A percentile compares a stretch with the other conserved stretches of the same genome.
phyloP scores from a whole-genome alignment of 1,139 yeast species.

The Geotrichum bryndzae region DNA sequence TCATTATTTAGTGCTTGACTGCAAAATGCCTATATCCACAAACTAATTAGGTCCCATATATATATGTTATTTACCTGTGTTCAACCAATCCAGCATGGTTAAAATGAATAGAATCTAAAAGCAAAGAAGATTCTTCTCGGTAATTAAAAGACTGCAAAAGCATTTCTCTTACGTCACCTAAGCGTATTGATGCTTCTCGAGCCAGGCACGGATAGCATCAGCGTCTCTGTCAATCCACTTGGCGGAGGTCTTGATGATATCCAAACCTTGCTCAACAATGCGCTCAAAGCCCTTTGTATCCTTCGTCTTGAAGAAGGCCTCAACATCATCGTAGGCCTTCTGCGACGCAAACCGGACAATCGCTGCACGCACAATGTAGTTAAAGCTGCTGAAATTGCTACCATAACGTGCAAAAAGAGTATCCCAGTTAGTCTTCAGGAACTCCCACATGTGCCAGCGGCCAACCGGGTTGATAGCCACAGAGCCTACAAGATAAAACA shows the following conservation, averaged over 20 bases:
- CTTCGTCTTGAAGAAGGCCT: slow-evolving; percentile 47
- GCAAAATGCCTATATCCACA: not conserved
- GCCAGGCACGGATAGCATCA: slow-evolving; percentile 33
- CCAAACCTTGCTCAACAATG: slow-evolving; percentile 32
- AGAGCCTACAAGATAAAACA: slow-evolving; percentile 53
- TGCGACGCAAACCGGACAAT: slow-evolving; percentile 45
- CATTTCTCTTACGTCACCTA: slow-evolving; percentile 22
- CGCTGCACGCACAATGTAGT: slow-evolving; percentile 54
- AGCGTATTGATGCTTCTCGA: slow-evolving; percentile 21
- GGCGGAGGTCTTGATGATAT: slow-evolving; percentile 28
- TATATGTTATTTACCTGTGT: too few relatives aligned
- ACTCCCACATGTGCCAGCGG: slow-evolving; percentile 50
- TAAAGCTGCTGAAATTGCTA: slow-evolving; percentile 56
- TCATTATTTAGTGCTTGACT: too few relatives aligned
- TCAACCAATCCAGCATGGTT: too few relatives aligned
- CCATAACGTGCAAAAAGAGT: slow-evolving; percentile 45
- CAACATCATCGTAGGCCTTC: slow-evolving; percentile 43
- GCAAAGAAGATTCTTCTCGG: too few relatives aligned
- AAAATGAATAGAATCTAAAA: not conserved
- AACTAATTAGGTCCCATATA: not conserved
- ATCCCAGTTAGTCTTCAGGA: slow-evolving; percentile 50
- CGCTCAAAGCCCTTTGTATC: slow-evolving; percentile 43
- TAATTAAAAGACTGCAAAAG: too few relatives aligned
- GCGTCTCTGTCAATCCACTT: slow-evolving; percentile 34
- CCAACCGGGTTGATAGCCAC: slow-evolving; percentile 48